These are phyloP conservation scores for Suillus subluteus DNA, from an alignment of 768 basidiomycete species.

Conservation along the genomic window DNA sequence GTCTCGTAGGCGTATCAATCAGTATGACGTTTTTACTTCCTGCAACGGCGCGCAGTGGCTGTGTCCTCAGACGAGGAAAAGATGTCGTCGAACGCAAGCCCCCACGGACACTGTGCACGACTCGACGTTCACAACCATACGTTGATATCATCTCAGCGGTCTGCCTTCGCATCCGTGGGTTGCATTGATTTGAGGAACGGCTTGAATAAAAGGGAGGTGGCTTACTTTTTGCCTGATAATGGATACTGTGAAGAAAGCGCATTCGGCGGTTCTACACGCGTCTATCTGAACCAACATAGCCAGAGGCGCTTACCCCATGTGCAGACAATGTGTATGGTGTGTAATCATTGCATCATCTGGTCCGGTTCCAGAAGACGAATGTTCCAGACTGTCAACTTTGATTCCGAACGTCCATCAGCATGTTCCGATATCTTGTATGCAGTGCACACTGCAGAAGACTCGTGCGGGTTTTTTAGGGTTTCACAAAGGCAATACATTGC, in stretches of 20 bases:
- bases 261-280: neutral
- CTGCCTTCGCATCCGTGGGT: slow-evolving; percentile 75
- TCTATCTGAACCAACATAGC: neutral
- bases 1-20: neutral
- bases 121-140: slow-evolving; percentile 88
- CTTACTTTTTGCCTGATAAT: neutral
- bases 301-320: neutral
- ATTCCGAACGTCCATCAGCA: neutral
- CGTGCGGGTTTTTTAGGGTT: neutral
- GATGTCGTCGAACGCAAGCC: slow-evolving; percentile 80
- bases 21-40: neutral
- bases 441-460: neutral
- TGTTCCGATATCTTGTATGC: neutral
- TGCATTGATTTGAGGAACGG: slow-evolving; percentile 1
- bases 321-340: neutral
- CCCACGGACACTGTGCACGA: slow-evolving; percentile 64
- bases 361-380: neutral
- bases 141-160: slow-evolving; percentile 71
- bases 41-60: slow-evolving; percentile 60
- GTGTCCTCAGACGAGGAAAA: slow-evolving; percentile 88
- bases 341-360: neutral
- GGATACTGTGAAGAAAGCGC: neutral
- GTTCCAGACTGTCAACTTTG: neutral
- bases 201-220: neutral
- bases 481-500: neutral